Evolutionary conservation across 352 stramenopile genomes (phyloP).

Genomic region (Phytophthora sojae): DNA sequence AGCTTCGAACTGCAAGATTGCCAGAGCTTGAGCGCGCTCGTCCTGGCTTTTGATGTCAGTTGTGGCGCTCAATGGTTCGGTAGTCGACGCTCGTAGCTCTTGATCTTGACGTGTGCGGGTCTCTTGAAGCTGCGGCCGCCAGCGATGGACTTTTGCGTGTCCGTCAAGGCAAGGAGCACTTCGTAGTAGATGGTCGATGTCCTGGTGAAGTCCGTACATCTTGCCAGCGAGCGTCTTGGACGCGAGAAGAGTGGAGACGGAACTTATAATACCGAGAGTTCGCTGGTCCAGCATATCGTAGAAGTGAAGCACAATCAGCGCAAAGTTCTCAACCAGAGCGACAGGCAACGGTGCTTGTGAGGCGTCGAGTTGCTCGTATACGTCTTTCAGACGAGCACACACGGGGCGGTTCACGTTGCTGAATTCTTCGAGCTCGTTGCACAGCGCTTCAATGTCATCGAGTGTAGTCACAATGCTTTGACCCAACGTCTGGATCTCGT

Average conservation of each 20-base stretch:
- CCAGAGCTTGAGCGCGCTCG: neutral
- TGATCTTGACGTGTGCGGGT: neutral
- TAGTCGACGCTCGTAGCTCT: neutral
- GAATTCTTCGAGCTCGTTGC: neutral
- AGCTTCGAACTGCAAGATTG: neutral
- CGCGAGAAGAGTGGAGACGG: neutral
- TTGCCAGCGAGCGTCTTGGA: neutral
- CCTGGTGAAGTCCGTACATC: neutral
- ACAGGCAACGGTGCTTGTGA: neutral
- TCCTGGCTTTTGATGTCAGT: neutral
- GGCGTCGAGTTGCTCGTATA: neutral
- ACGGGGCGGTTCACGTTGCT: neutral
- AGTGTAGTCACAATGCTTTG: neutral
- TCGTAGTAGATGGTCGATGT: neutral
- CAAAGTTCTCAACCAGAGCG: neutral
- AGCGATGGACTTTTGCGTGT: neutral
- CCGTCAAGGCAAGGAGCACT: neutral
- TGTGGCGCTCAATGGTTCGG: neutral
- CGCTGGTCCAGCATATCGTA: conserved; percentile 1
- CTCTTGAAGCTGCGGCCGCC: neutral
- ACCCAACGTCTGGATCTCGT: neutral
- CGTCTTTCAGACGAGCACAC: neutral
- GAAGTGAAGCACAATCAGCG: neutral
- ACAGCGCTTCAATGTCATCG: conserved; percentile 2
- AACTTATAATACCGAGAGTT: neutral